phyloP scores from a whole-genome alignment of 2,329 filamentous ascomycete species.

The Sarocladium oryzae region DNA sequence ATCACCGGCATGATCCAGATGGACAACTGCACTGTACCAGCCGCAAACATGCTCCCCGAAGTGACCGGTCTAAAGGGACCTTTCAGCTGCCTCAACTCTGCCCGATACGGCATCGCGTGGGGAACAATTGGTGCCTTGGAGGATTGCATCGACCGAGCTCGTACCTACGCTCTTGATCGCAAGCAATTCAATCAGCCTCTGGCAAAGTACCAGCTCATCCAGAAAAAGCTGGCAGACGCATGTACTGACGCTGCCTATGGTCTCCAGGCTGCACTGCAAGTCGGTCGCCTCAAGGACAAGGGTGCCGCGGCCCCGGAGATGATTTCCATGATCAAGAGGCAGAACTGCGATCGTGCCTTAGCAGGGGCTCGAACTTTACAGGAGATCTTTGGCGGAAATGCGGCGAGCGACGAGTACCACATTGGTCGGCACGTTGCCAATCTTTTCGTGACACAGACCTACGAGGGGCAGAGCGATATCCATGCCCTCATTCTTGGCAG shows the following conservation, averaged over 20 bases:
- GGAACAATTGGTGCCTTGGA: constrained; percentile 91
- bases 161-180: constrained; percentile 83
- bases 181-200: constrained; percentile 97
- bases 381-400: constrained; percentile 95
- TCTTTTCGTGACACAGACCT: constrained; percentile 94
- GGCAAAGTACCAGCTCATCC: constrained; percentile 91
- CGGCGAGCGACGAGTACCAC: constrained; percentile 94
- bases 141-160: constrained; percentile 75
- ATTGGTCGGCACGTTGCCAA: constrained; percentile 95
- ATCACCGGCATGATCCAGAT: constrained; percentile 98
- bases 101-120: constrained; percentile 87
- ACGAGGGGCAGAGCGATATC: constrained; percentile 97
- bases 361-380: constrained; percentile 74
- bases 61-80: constrained; percentile 83
- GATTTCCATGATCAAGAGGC: constrained; percentile 94
- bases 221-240: constrained; percentile 96
- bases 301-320: constrained; percentile 87
- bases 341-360: constrained; percentile 91
- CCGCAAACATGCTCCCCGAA: constrained; percentile 88
- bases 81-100: constrained; percentile 91
- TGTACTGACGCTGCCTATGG: constrained; percentile 86
- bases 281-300: constrained; percentile 86
- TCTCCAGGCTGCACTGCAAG: constrained; percentile 82
- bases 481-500: constrained; percentile 65
- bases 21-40: constrained; percentile 80